phyloP scores from a whole-genome alignment of 2,329 filamentous ascomycete species.

The Rhynchosporium secalis region DNA sequence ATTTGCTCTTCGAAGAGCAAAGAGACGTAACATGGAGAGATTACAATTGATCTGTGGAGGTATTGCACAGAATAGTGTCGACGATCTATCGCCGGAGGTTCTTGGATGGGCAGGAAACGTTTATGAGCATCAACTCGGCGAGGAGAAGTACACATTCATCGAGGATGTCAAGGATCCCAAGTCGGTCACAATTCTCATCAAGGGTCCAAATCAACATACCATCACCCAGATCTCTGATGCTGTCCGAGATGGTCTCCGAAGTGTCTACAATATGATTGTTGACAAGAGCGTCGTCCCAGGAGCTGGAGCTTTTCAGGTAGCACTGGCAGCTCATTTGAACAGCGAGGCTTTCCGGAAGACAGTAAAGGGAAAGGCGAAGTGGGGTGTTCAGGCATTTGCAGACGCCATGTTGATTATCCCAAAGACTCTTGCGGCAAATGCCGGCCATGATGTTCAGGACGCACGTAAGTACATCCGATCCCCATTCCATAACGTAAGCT shows the following conservation, averaged over 20 bases:
- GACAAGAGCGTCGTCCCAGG: slow-evolving; percentile 94
- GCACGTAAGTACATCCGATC: slow-evolving; percentile 62
- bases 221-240: slow-evolving; percentile 97
- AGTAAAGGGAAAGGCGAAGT: slow-evolving; percentile 97
- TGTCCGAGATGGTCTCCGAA: slow-evolving; percentile 89
- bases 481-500: slow-evolving; percentile 27
- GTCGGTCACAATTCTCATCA: slow-evolving; percentile 96
- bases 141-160: slow-evolving; percentile 99
- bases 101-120: slow-evolving; percentile 96
- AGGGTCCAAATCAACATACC: slow-evolving; percentile 94
- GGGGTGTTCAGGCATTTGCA: slow-evolving; percentile 90
- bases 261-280: slow-evolving; percentile 99
- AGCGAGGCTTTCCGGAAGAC: slow-evolving; percentile 84
- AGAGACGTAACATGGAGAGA: slow-evolving; percentile 98
- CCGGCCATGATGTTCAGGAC: slow-evolving; percentile 95
- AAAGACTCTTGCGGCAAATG: slow-evolving; percentile 95
- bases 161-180: slow-evolving; percentile 99
- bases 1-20: slow-evolving; percentile 87
- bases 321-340: slow-evolving; percentile 82
- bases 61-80: slow-evolving; percentile 90
- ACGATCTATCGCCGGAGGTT: slow-evolving; percentile 82
- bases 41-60: slow-evolving; percentile 94
- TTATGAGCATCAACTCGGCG: slow-evolving; percentile 94
- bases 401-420: slow-evolving; percentile 94
- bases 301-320: slow-evolving; percentile 93